Evolutionary conservation across 129 eudicot genomes (phyloP).

Genomic region (Helianthus tuberosus): DNA sequence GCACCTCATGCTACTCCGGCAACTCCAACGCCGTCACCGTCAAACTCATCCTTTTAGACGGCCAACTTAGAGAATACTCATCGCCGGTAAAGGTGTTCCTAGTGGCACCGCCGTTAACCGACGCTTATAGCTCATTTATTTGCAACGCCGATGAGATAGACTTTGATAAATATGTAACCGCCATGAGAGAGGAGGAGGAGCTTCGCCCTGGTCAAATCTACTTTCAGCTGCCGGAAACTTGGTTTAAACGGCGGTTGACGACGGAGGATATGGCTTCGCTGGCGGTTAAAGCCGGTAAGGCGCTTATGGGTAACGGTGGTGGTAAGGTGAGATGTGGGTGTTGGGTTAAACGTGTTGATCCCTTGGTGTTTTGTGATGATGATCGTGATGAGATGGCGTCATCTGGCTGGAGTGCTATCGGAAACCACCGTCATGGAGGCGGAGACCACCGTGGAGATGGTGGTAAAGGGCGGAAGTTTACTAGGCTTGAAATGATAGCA

Average conservation of each 20-base stretch:
- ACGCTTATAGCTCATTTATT: slow-evolving; percentile 30
- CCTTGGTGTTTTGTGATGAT: slow-evolving; percentile 21
- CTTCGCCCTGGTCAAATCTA: slow-evolving; percentile 49
- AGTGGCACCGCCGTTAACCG: slow-evolving; percentile 2
- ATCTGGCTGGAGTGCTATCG: slow-evolving; percentile 18
- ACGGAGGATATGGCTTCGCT: slow-evolving; percentile 56
- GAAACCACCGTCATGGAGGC: slow-evolving; percentile 12
- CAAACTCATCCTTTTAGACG: slow-evolving; percentile 43
- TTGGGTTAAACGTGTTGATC: slow-evolving; percentile 36
- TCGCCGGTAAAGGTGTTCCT: slow-evolving; percentile 37
- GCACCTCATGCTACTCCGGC: slow-evolving; percentile 32
- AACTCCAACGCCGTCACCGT: slow-evolving; percentile 24
- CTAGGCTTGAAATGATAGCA: slow-evolving; percentile 29
- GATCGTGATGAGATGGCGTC: slow-evolving; percentile 16
- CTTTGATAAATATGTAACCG: slow-evolving; percentile 37
- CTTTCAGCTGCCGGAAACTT: slow-evolving; percentile 46
- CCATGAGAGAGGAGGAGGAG: slow-evolving; percentile 44
- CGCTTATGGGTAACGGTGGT: slow-evolving; percentile 19
- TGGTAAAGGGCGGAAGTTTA: slow-evolving; percentile 25
- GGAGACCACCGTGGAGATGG: slow-evolving; percentile 10
- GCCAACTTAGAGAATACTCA: slow-evolving; percentile 38
- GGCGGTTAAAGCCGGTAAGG: slow-evolving; percentile 58
- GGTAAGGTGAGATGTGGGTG: slow-evolving; percentile 36
- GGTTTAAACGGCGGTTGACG: slow-evolving; percentile 38
- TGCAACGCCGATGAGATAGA: slow-evolving; percentile 66